Conservation (phyloP, 352 stramenopile genomes). For the Phytophthora hybrid region DNA sequence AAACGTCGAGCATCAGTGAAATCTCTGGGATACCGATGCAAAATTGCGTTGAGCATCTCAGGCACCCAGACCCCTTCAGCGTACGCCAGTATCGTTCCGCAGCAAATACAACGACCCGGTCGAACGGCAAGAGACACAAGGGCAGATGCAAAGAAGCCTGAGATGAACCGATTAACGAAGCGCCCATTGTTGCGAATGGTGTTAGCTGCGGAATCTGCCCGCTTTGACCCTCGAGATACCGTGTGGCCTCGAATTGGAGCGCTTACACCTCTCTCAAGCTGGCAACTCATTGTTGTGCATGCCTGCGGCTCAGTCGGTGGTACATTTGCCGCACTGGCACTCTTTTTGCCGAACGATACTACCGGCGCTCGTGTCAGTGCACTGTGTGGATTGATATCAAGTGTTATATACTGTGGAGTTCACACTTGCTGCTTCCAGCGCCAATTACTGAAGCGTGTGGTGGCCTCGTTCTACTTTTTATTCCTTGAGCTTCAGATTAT, state of each 20-base stretch:
- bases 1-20: neutral
- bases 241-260: neutral
- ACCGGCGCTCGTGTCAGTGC: neutral
- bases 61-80: neutral
- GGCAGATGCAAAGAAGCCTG: neutral
- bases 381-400: neutral
- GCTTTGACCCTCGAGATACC: neutral
- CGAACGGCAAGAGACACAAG: neutral
- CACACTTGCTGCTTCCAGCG: neutral
- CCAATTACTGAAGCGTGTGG: neutral
- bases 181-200: neutral
- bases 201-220: neutral
- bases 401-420: neutral
- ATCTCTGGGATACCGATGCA: neutral
- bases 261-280: neutral
- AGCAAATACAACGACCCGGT: neutral
- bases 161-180: neutral
- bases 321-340: neutral
- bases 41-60: neutral
- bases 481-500: constrained; percentile 15
- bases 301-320: neutral
- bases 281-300: neutral
- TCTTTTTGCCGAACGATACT: neutral
- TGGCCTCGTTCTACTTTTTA: constrained; percentile 7
- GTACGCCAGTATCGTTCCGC: neutral